Conservation (phyloP, 208 protist species). For the Eutreptiella sp. region DNA sequence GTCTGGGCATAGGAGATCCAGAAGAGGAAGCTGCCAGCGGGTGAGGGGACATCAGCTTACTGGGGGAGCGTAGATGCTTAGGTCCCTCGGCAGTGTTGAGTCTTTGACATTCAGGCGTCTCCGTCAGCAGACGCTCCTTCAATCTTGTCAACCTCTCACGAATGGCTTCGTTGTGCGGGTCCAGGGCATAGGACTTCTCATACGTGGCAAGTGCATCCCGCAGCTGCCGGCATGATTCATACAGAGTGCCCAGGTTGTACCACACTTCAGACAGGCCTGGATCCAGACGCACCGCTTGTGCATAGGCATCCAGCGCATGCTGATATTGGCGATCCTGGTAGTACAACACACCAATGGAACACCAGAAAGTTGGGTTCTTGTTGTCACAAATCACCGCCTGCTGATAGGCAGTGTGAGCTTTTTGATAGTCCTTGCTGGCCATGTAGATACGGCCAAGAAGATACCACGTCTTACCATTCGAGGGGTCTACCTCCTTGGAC, state of each 20-base stretch:
- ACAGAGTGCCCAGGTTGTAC: conserved; percentile 61
- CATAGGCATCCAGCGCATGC: conserved; percentile 61
- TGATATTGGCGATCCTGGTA: conserved; percentile 53
- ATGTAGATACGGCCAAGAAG: conserved; percentile 58
- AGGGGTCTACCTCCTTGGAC: conserved; percentile 33
- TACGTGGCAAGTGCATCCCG: conserved; percentile 55
- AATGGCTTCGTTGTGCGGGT: conserved; percentile 49
- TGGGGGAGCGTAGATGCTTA: no score
- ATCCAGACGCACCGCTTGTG: conserved; percentile 50
- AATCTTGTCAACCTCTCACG: conserved; percentile 33
- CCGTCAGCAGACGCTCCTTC: no score
- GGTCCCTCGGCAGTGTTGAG: no score
- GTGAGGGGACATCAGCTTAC: no score
- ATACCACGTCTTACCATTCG: conserved; percentile 58
- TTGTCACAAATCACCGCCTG: conserved; percentile 52
- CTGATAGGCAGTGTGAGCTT: conserved; percentile 61
- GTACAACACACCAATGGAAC: conserved; percentile 60
- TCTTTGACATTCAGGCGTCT: no score
- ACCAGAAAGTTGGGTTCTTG: conserved; percentile 61
- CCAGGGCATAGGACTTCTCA: conserved; percentile 43
- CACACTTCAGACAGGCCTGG: conserved; percentile 50
- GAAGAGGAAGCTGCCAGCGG: no score
- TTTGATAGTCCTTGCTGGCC: conserved; percentile 45
- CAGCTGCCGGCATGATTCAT: conserved; percentile 52
- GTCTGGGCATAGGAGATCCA: no score